These are phyloP conservation scores for Batkoa obscura DNA, from an alignment of 371 early-diverging fungal genomes.

Conservation along the genomic window DNA sequence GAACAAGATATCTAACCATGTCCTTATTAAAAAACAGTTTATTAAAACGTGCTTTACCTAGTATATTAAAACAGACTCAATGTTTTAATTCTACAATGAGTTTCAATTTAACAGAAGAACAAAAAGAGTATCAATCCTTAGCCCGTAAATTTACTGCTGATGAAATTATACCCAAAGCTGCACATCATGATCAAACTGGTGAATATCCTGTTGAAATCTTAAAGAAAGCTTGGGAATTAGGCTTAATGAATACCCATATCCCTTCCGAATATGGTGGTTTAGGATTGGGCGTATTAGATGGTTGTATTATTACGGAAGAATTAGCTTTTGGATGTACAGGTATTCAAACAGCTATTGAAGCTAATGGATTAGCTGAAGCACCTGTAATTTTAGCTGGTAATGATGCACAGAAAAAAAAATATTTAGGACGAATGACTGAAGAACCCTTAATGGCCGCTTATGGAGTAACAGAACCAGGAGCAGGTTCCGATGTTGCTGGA, in stretches of 20 bases:
- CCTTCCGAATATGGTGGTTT: slow-evolving; percentile 77
- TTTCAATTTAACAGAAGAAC: slow-evolving; percentile 66
- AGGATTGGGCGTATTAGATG: slow-evolving; percentile 77
- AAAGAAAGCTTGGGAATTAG: slow-evolving; percentile 91
- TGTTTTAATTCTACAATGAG: background rate
- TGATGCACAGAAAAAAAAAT: slow-evolving; percentile 69
- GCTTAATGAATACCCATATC: slow-evolving; percentile 83
- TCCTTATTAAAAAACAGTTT: no score
- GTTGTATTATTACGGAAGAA: slow-evolving; percentile 82
- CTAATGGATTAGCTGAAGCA: slow-evolving; percentile 87
- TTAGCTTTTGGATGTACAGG: slow-evolving; percentile 91
- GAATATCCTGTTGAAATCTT: slow-evolving; percentile 83
- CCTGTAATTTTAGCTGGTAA: slow-evolving; percentile 80
- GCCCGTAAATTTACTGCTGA: slow-evolving; percentile 82
- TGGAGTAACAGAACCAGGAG: slow-evolving; percentile 84
- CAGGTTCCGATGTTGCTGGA: slow-evolving; percentile 91
- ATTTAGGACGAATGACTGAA: slow-evolving; percentile 87
- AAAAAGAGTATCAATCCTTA: slow-evolving; percentile 70
- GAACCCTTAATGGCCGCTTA: slow-evolving; percentile 51
- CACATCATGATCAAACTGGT: slow-evolving; percentile 83
- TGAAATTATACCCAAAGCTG: slow-evolving; percentile 84
- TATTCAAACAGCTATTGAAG: slow-evolving; percentile 93
- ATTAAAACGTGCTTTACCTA: no score
- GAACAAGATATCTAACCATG: no score
- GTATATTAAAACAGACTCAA: background rate